Percentiles rank a stretch among this genome's conserved stretches.
phyloP scores from a whole-genome alignment of 73 alveolate genomes.

The Paramecium sonneborni region DNA sequence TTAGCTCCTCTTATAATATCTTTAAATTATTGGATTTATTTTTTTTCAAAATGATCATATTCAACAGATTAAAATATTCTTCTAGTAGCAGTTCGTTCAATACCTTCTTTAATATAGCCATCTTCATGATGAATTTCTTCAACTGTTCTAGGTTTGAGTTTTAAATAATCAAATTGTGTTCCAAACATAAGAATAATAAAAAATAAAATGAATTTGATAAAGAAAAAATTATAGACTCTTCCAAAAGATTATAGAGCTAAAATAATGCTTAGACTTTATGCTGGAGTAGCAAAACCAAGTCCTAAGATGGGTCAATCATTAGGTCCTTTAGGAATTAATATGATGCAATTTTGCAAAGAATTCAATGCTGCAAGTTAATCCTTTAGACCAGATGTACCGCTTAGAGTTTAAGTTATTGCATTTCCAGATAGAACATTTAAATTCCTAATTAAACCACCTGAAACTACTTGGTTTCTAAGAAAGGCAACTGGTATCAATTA shows the following conservation, averaged over 20 bases:
- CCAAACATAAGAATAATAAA: slow-evolving; percentile 24
- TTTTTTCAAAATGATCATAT: slow-evolving; percentile 49
- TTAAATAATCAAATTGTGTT: slow-evolving; percentile 18
- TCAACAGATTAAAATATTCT: neutral
- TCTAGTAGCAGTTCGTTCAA: neutral
- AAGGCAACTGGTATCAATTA: slow-evolving; percentile 74
- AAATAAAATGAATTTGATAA: neutral
- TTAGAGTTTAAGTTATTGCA: slow-evolving; percentile 79
- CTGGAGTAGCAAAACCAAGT: slow-evolving; percentile 84
- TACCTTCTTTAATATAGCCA: slow-evolving; percentile 21
- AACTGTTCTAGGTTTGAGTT: neutral
- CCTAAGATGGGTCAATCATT: slow-evolving; percentile 89
- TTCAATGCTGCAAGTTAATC: slow-evolving; percentile 76
- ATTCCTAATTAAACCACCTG: slow-evolving; percentile 82
- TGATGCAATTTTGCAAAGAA: slow-evolving; percentile 88
- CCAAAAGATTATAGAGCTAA: slow-evolving; percentile 49
- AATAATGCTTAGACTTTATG: slow-evolving; percentile 73
- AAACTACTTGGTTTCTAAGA: slow-evolving; percentile 81
- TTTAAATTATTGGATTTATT: slow-evolving; percentile 7
- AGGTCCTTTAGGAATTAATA: slow-evolving; percentile 87
- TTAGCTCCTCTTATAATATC: neutral
- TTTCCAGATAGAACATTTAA: slow-evolving; percentile 78
- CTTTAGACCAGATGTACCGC: slow-evolving; percentile 76
- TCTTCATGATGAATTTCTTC: slow-evolving; percentile 38
- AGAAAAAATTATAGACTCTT: neutral